phyloP scores from a whole-genome alignment of 768 basidiomycete species.

The Suillus variegatus region DNA sequence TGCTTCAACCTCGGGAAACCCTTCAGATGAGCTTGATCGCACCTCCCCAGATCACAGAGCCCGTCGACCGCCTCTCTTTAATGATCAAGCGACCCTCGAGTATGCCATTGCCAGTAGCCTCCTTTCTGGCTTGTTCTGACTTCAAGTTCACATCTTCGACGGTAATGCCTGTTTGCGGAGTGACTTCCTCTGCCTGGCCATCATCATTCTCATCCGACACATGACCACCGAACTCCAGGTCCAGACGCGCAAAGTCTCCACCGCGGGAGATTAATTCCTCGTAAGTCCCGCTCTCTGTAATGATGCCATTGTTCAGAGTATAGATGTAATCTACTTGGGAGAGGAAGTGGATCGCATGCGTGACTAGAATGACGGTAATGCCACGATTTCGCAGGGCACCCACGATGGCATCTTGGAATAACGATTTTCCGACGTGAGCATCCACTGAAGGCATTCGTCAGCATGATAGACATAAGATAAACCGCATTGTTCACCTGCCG shows the following conservation, averaged over 20 bases:
- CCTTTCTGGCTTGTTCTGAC: conserved; percentile 32
- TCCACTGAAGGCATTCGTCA: conserved; percentile 46
- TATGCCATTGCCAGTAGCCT: conserved; percentile 58
- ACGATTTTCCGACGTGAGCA: conserved; percentile 69
- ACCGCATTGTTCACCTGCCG: conserved; percentile 48
- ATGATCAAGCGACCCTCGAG: conserved; percentile 67
- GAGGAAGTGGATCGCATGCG: conserved; percentile 57
- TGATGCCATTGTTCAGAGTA: conserved; percentile 42
- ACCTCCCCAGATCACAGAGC: conserved; percentile 56
- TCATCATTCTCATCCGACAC: conserved; percentile 35
- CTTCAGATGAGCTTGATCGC: conserved; percentile 12
- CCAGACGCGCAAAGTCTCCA: conserved; percentile 58
- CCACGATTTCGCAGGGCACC: conserved; percentile 43
- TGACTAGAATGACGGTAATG: conserved; percentile 56
- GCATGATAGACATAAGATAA: background rate
- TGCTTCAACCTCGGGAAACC: background rate
- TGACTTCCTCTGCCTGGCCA: conserved; percentile 24
- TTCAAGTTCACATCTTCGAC: conserved; percentile 40
- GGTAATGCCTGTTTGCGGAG: conserved; percentile 14
- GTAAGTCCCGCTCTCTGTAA: conserved; percentile 55
- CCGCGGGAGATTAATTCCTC: conserved; percentile 46
- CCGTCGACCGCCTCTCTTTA: conserved; percentile 63
- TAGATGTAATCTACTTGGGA: conserved; percentile 54
- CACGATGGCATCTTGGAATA: conserved; percentile 66
- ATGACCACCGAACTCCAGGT: conserved; percentile 61